Percentiles rank a stretch among this genome's conserved stretches.
phyloP scores from a whole-genome alignment of 106 monocot genomes.

The Allium fistulosum region DNA sequence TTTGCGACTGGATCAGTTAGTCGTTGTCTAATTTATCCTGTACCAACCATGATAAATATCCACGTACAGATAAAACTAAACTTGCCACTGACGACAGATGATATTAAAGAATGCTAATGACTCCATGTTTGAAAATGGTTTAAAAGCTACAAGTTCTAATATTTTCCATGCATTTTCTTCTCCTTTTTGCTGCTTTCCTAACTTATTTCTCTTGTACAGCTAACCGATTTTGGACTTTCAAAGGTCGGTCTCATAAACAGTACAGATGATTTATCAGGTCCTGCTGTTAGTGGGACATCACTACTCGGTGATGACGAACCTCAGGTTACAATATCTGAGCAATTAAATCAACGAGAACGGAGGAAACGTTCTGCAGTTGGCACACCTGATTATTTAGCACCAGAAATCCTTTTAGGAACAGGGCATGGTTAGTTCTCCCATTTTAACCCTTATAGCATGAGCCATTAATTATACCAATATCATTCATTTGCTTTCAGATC shows the following conservation, averaged over 20 bases:
- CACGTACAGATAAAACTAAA: too few relatives aligned
- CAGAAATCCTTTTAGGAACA: constrained; percentile 68
- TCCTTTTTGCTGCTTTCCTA: neutral
- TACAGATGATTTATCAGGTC: constrained; percentile 45
- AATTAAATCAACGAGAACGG: constrained; percentile 58
- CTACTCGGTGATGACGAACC: constrained; percentile 87
- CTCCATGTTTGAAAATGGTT: too few relatives aligned
- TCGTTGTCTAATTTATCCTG: too few relatives aligned
- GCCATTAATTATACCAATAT: too few relatives aligned
- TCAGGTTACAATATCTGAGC: constrained; percentile 52
- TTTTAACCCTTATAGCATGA: too few relatives aligned
- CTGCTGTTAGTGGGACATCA: constrained; percentile 74
- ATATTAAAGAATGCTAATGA: too few relatives aligned
- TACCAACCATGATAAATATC: too few relatives aligned
- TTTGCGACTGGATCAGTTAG: too few relatives aligned
- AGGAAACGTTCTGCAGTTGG: constrained; percentile 54
- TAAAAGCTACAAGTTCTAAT: neutral
- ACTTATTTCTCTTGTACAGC: constrained; percentile 22
- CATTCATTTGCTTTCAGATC: too few relatives aligned
- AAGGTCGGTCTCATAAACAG: constrained; percentile 67
- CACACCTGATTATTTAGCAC: constrained; percentile 68
- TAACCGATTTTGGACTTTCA: constrained; percentile 79
- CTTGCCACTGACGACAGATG: too few relatives aligned
- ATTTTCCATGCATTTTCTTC: neutral
- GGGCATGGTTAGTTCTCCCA: constrained; percentile 33